Evolutionary conservation across 2,329 filamentous ascomycete genomes (phyloP).

Genomic region (Neofusicoccum laricinum): DNA sequence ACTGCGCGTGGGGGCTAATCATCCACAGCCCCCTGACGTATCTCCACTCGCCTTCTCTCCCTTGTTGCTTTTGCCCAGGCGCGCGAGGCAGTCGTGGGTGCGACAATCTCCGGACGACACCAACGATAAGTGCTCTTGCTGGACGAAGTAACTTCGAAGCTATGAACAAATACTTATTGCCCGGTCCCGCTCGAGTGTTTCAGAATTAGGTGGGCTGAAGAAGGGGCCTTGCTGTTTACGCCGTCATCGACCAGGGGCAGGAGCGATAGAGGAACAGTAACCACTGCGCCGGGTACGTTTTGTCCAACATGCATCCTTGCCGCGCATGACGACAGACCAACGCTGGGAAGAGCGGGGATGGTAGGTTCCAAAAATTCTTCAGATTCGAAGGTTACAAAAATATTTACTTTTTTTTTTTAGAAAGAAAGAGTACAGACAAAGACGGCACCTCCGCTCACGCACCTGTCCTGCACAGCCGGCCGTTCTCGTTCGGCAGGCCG

Average conservation of each 20-base stretch:
- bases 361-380: too few species aligned
- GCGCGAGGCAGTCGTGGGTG: too few species aligned
- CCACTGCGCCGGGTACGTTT: background rate
- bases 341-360: too few species aligned
- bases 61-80: background rate
- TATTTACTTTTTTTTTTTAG: too few species aligned
- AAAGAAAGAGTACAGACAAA: background rate
- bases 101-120: background rate
- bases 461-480: constrained; percentile 18
- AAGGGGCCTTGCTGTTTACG: background rate
- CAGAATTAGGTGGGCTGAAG: background rate
- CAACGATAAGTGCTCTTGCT: background rate
- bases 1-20: background rate
- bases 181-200: background rate
- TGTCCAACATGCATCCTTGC: too few species aligned
- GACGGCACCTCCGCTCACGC: background rate
- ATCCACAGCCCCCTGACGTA: background rate
- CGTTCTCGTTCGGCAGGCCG: constrained; percentile 19
- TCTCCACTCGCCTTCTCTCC: background rate
- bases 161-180: background rate
- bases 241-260: background rate
- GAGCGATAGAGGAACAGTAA: background rate
- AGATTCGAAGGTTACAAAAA: too few species aligned
- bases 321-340: too few species aligned
- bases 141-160: background rate